These are phyloP conservation scores for Vaucheria bursata DNA, from an alignment of 352 stramenopile species.

Conservation along the genomic window DNA sequence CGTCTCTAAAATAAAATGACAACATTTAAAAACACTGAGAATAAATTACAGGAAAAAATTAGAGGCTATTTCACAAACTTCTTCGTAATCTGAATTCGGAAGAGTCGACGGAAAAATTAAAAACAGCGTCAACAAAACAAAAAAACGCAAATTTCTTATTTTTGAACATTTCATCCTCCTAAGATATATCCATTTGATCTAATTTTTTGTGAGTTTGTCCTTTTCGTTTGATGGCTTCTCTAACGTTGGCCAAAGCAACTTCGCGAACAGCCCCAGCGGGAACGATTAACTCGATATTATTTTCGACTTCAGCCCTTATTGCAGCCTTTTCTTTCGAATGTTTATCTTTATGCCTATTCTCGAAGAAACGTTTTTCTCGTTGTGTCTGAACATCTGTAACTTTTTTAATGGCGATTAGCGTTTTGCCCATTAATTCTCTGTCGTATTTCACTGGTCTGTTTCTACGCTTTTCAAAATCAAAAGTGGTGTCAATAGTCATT, in stretches of 20 bases:
- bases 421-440: constrained; percentile 94
- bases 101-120: no score
- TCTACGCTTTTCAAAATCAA: constrained; percentile 98
- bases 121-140: no score
- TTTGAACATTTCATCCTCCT: no score
- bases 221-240: constrained; percentile 13
- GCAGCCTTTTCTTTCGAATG: constrained; percentile 65
- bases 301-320: constrained; percentile 68
- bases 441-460: constrained; percentile 99
- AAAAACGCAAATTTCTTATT: no score
- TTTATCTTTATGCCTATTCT: constrained; percentile 74
- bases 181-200: no score
- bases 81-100: no score
- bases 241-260: constrained; percentile 48
- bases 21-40: no score
- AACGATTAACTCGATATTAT: constrained; percentile 67
- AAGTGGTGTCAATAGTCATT: constrained; percentile 98
- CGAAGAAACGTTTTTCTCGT: constrained; percentile 91
- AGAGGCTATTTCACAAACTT: no score
- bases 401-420: constrained; percentile 94
- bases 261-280: constrained; percentile 62
- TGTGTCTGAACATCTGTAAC: constrained; percentile 92
- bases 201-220: no score
- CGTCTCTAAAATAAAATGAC: no score
- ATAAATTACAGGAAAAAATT: no score